A percentile compares a stretch with the other conserved stretches of the same genome.
phyloP scores from a whole-genome alignment of 208 protist genomes.

The Trypanosoma rangeli region DNA sequence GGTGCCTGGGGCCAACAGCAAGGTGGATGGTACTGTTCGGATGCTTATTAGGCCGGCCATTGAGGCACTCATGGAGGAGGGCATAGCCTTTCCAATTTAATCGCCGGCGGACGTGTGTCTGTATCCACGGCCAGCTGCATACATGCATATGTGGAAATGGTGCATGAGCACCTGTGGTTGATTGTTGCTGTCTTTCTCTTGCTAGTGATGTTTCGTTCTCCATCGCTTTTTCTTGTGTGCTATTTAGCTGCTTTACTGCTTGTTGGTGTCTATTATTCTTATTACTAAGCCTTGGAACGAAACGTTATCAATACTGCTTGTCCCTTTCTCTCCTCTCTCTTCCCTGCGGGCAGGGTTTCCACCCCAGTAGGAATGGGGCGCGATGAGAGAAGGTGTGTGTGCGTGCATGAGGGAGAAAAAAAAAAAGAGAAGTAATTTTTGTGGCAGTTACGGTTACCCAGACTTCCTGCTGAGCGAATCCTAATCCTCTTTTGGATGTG shows the following conservation, averaged over 20 bases:
- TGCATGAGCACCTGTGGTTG: neutral
- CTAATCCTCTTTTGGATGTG: neutral
- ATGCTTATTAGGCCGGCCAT: constrained; percentile 78
- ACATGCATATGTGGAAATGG: neutral
- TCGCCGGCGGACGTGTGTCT: neutral
- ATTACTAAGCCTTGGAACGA: too few species aligned
- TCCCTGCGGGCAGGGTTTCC: neutral
- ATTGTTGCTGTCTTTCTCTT: too few species aligned
- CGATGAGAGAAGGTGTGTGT: neutral
- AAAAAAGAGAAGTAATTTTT: neutral
- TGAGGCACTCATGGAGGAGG: constrained; percentile 79
- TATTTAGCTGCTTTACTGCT: too few species aligned
- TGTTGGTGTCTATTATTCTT: too few species aligned
- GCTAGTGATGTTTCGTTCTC: too few species aligned
- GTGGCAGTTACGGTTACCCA: neutral
- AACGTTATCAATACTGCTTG: neutral
- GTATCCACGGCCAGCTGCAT: neutral
- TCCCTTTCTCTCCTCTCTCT: neutral
- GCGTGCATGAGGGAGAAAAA: neutral
- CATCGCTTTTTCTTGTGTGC: too few species aligned
- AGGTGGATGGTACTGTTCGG: constrained; percentile 75
- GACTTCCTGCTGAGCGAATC: neutral
- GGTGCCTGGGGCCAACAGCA: constrained; percentile 69
- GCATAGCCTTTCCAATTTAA: constrained; percentile 44
- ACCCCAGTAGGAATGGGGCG: neutral